A percentile compares a stretch with the other conserved stretches of the same genome.
Evolutionary conservation across 1,139 yeast genomes (phyloP).

Genomic region (Candida glucosophila): DNA sequence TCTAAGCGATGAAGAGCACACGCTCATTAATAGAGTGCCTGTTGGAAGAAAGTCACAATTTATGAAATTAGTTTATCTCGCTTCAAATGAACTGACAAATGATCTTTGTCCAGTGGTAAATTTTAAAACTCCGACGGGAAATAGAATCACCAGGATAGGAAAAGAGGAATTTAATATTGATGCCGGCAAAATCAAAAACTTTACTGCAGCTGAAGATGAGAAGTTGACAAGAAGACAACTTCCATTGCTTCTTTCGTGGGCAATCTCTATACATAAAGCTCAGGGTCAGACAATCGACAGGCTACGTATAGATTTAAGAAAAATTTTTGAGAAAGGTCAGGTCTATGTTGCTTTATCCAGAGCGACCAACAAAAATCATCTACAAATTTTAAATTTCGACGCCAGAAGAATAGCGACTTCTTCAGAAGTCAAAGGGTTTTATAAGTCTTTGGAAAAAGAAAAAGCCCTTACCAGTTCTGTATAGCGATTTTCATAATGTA

Average conservation of each 20-base stretch:
- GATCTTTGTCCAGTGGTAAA: slow-evolving; percentile 48
- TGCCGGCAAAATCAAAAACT: slow-evolving; percentile 7
- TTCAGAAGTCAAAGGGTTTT: slow-evolving; percentile 58
- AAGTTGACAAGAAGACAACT: slow-evolving; percentile 45
- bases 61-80: slow-evolving; percentile 21
- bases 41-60: slow-evolving; percentile 17
- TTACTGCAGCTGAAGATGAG: slow-evolving; percentile 7
- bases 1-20: slow-evolving; percentile 39
- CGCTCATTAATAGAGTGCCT: slow-evolving; percentile 17
- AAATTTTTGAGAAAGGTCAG: slow-evolving; percentile 77
- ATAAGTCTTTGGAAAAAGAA: too few relatives aligned
- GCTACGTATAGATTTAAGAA: slow-evolving; percentile 64
- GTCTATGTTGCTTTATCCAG: slow-evolving; percentile 88
- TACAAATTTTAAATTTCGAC: slow-evolving; percentile 69
- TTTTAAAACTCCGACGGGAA: slow-evolving; percentile 33
- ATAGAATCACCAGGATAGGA: slow-evolving; percentile 39
- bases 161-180: slow-evolving; percentile 66
- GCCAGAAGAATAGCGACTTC: slow-evolving; percentile 57
- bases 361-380: slow-evolving; percentile 65
- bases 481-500: too few relatives aligned
- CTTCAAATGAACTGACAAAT: slow-evolving; percentile 17
- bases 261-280: slow-evolving; percentile 81
- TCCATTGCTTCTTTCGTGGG: slow-evolving; percentile 80
- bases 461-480: too few relatives aligned
- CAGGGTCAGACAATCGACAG: slow-evolving; percentile 85